Base-by-base conservation (phyloP, 345 rosid species). In the Moricandia arvensis region DNA sequence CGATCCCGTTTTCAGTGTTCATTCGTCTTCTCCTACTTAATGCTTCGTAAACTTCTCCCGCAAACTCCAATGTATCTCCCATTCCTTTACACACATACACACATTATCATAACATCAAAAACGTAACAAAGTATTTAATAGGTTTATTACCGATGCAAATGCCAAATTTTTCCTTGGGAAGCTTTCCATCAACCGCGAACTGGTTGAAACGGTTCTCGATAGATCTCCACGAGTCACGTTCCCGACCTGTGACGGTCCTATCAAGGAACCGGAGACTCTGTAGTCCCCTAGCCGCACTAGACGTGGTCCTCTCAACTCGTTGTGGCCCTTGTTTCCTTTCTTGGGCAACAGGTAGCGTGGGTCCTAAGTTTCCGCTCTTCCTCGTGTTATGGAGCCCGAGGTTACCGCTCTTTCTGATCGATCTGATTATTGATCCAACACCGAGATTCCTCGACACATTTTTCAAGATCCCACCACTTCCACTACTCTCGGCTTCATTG, bases 241-340 rank as follows among this genome's bases (percentile, higher is more conserved):
- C 97, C 26, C 86, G 86, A 31, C 98, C 95, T 0, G 95, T 85
- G 33, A 80, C 70, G 0, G 89, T 85, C 65, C 89, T 79, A 30
- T 94, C 97, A 45, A 94, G 89, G 77, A 94, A 94, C 69, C 93
- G 84, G n/a, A 94, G 83, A 69, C 91, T 89, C 58, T 88, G 83
- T 43, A 91, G 85, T 27, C 96, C 96, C 77, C 83, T 89, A 0
- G 90, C 86, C 0, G 92, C 95, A 0, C 87, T 67, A 0, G 97
- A 86, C 1, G 83, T 82, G 3, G 89, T 83, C 77, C 95, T 80
- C 59, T 83, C 80, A 7, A 86, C 75, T 68, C 62, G 85, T 0
- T 38, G 78, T 2, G 79, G 82, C 0, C 64, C 66, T 0, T 37
- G 0, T 66, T 67, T 16, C 27, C 58, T 69, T 37, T 2, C 29